Base-by-base conservation (phyloP, 495 filamentous ascomycete genomes). In the Talaromyces wortmannii region DNA sequence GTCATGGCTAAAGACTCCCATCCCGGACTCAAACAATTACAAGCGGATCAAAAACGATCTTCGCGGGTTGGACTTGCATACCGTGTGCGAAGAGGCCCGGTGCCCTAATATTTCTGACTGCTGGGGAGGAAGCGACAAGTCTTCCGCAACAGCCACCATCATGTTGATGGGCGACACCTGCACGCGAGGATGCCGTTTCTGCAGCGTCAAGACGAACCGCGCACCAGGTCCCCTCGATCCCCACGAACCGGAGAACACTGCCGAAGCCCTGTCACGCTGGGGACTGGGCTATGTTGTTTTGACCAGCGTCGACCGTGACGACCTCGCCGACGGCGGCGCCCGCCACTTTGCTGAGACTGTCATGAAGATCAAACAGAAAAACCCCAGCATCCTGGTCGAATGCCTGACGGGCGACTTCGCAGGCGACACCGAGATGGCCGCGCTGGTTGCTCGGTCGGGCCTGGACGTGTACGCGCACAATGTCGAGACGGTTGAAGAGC, bases 81-180 rank as follows among this genome's bases (percentile, higher is more conserved):
- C 94, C 6, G 94, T 98, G 12, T 98, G 94, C 69, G 94, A 98
- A 73, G 95, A 98, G 73, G 94, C 94, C 13, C 82, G 91, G 31
- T 98, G 94, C 68, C 94, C 94, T 44, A 98, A 98, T 67, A 97
- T 98, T 50, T 90, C 86, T 58, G 91, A 96, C 67, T 98, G 94
- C 78, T 98, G 94, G 94, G 94, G 94, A 54, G 94, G 94, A 33
- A 79, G 73, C 61, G 83, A 87, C 69, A 96, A 96, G 73, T 81
- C 84, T 48, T 85, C 90, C 18, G 95, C 95, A 2, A 98, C 94
- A 29, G 94, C 95, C 0, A 98, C 94, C 7, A 97, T 98, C 73
- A 97, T 98, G 95, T 77, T 97, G 6, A 97, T 97, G 92, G 94
- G 94, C 58, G 94, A 98, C 64, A 97, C 94, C 6, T 98, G 94